These are phyloP conservation scores for Ustilago cynodontis DNA, from an alignment of 1,284 basidiomycete species.

Conservation along the genomic window DNA sequence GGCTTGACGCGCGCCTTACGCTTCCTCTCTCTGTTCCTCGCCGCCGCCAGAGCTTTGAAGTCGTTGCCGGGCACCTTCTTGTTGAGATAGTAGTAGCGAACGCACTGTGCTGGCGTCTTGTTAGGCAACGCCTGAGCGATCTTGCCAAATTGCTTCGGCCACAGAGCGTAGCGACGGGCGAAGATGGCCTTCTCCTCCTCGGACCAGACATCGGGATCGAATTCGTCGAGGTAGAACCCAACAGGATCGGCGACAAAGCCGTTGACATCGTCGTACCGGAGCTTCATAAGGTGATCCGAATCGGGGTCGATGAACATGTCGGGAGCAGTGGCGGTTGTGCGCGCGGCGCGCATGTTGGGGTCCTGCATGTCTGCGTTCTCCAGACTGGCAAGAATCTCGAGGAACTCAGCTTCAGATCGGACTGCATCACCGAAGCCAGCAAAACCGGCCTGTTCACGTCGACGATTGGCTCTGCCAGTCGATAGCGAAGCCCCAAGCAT, in stretches of 20 bases:
- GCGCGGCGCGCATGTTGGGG: constrained; percentile 84
- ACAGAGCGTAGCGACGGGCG: constrained; percentile 82
- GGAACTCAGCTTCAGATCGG: constrained; percentile 94
- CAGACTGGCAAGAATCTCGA: constrained; percentile 92
- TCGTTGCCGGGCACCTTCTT: constrained; percentile 77
- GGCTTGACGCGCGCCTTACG: constrained; percentile 66
- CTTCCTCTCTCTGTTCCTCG: constrained; percentile 65
- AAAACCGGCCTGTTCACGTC: constrained; percentile 51
- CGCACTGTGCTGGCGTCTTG: constrained; percentile 90
- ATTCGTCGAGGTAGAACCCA: constrained; percentile 73
- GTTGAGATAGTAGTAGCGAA: constrained; percentile 93
- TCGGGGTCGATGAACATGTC: constrained; percentile 85
- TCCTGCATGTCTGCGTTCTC: constrained; percentile 93
- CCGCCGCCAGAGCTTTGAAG: constrained; percentile 65
- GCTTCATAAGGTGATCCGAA: constrained; percentile 72
- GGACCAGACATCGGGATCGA: constrained; percentile 77
- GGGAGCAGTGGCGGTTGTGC: constrained; percentile 89
- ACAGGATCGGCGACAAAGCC: constrained; percentile 82
- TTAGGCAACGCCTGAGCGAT: constrained; percentile 85
- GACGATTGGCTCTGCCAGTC: constrained; percentile 53
- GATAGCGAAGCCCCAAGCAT: constrained; percentile 30
- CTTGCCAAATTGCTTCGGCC: constrained; percentile 91
- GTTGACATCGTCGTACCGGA: constrained; percentile 84
- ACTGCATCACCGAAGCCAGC: constrained; percentile 83
- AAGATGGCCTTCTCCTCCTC: constrained; percentile 85